Evolutionary conservation across 139 green algal species (phyloP), one percentile per base, ranked within the genome.

Genomic region (Ulvella scutata): DNA sequence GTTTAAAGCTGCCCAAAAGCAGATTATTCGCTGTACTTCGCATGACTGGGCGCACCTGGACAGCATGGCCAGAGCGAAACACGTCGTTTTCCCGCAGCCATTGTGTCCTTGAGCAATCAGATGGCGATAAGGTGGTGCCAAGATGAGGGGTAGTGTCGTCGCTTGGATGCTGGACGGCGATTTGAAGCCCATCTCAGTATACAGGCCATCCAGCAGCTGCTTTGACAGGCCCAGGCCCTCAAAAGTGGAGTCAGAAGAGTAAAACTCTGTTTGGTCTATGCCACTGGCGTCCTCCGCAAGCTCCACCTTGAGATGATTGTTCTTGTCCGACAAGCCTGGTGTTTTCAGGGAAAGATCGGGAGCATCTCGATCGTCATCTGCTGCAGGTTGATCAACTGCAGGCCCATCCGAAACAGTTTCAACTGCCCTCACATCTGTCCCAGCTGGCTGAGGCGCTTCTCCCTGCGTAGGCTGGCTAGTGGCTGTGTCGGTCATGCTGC

Each of bases 111-210:
- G 90, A 4, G 94, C 94, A 60, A 98, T 97, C 4, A 98, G 82
- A 82, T 91, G 87, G 29, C 81, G 82, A 77, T 90, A 87, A 10
- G 94, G 93, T 1, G 91, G 88, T n/a, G 72, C 83, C 4, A 99
- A 80, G 74, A 99, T 97, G 90, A 98, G 94, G 59, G 95, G 95
- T 74, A 99, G 86, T 43, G 95, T 98, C 39, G 86, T 83, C 28
- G 92, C 92, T 82, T 98, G 94, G 51, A 99, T 94, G 26, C 81
- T 87, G 23, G 84, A 93, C 13, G 95, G 95, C 72, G 81, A 77
- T 82, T 99, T 90, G 82, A 99, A 99, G 81, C 96, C 97, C 95
- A 99, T 99, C 81, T 97, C 92, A 0, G 82, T 91, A 83, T 98
- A 99, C 59, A 99, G 76, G 0, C 94, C 95, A 81, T 90, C 79